Base-by-base conservation (phyloP, 345 rosid genomes). In the Populus pruinosa region DNA sequence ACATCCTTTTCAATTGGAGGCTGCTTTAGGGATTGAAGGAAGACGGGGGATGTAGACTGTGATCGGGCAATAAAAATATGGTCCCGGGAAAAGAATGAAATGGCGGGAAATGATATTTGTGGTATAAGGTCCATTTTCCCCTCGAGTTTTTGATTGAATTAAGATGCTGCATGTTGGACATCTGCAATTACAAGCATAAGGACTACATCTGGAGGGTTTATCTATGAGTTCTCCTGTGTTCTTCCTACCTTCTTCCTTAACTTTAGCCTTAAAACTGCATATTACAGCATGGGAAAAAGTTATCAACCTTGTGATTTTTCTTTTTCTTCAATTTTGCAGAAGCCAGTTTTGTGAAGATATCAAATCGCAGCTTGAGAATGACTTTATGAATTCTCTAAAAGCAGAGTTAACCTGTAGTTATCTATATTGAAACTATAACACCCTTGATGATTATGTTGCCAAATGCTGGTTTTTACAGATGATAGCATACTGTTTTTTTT, bases 301-400 rank as follows among this genome's bases (percentile, higher is more conserved):
- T 62, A 18, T 12, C 7, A 73, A 56, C 16, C 36, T 5, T n/a
- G 27, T 6, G 53, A 62, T 73, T 59, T 20, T 25, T 23, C 73
- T 71, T 17, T 75, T 55, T 4, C 35, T 67, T 80, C 31, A 7
- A 67, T 78, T 86, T 59, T 87, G 84, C 90, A 95, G 97, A 89
- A 88, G 98, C 79, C 99, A 92, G 25, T 96, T 96, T 82, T 87
- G 89, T 75, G 75, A 81, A 66, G 99, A 91, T 71, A 88, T 96
- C 79, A 87, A 83, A 55, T 81, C 84, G 9, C 92, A 87, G 79
- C 82, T 96, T 76, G 96, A 92, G 90, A 86, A 93, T 83, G 98
- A 93, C 81, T 96, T 93, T 73, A 77, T 85, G 86, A 87, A 85
- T 73, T 86, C 97, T 81, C 94, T 96, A 76, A 91, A 90, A 49